A percentile compares a stretch with the other conserved stretches of the same genome.
Evolutionary conservation across 2,329 filamentous ascomycete species (phyloP).

Genomic region (Sporothrix schenckii): DNA sequence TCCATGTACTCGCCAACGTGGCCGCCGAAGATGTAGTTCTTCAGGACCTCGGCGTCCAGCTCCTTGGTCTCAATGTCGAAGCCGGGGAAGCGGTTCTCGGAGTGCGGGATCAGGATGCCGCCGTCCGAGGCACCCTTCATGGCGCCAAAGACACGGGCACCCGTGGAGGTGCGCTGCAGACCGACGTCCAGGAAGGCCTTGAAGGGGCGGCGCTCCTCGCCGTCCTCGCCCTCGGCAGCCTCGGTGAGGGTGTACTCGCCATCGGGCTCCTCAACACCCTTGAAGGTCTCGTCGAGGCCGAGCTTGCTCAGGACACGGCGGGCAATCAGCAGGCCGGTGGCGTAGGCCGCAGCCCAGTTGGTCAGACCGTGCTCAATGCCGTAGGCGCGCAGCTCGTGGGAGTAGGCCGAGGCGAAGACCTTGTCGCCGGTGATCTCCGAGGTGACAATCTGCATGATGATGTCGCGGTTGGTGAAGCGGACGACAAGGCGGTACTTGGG

Average conservation of each 20-base stretch:
- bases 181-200: constrained; percentile 99
- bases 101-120: constrained; percentile 96
- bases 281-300: constrained; percentile 87
- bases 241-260: constrained; percentile 97
- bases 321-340: constrained; percentile 93
- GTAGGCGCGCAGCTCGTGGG: constrained; percentile 97
- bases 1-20: constrained; percentile 99
- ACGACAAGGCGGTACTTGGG: constrained; percentile 99
- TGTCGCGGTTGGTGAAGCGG: constrained; percentile 99
- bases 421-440: constrained; percentile 98
- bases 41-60: constrained; percentile 93
- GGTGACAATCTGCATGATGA: constrained; percentile 95
- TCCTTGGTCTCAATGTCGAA: constrained; percentile 98
- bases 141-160: constrained; percentile 97
- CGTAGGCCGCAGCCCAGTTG: constrained; percentile 99
- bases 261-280: constrained; percentile 93
- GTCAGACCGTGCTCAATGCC: constrained; percentile 97
- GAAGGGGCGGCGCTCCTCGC: constrained; percentile 89
- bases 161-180: constrained; percentile 94
- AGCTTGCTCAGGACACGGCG: constrained; percentile 98
- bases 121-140: constrained; percentile 99
- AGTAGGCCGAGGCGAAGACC: constrained; percentile 89
- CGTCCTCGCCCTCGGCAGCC: constrained; percentile 86
- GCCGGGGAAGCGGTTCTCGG: constrained; percentile 98
- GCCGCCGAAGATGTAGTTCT: constrained; percentile 98